Evolutionary conservation across 192 early-diverging fungal genomes (phyloP).

Genomic region (Podila horticola): DNA sequence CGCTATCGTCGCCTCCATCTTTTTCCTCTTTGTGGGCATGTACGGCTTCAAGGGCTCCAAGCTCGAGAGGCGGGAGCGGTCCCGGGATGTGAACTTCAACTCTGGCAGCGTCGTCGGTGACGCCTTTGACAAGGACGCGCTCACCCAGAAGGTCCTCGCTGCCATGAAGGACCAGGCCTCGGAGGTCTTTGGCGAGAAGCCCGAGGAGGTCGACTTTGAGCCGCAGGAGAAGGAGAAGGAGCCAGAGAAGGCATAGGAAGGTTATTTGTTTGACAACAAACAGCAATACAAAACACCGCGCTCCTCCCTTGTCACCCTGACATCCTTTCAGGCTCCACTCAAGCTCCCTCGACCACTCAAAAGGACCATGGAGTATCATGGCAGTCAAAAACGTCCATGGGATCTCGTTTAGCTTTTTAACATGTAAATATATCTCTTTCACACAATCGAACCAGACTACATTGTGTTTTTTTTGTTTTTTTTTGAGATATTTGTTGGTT

Average conservation of each 20-base stretch:
- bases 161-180: neutral
- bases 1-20: neutral
- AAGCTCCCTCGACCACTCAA: too few relatives aligned
- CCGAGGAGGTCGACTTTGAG: neutral
- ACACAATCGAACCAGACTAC: too few relatives aligned
- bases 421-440: too few relatives aligned
- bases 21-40: slow-evolving; percentile 6
- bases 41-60: slow-evolving; percentile 18
- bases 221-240: neutral
- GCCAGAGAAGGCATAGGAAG: slow-evolving; percentile 2
- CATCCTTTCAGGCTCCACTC: too few relatives aligned
- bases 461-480: too few relatives aligned
- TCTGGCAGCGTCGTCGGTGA: neutral
- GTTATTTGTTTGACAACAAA: neutral
- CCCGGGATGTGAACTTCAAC: neutral
- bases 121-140: neutral
- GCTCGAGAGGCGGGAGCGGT: neutral
- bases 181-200: neutral
- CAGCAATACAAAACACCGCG: neutral
- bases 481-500: too few relatives aligned
- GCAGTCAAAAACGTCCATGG: too few relatives aligned
- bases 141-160: neutral
- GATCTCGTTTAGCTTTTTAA: too few relatives aligned
- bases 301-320: too few relatives aligned
- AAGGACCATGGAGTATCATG: too few relatives aligned